These are phyloP conservation scores for Albophoma yamanashiensis DNA, from an alignment of 2,329 filamentous ascomycete genomes.

Conservation along the genomic window DNA sequence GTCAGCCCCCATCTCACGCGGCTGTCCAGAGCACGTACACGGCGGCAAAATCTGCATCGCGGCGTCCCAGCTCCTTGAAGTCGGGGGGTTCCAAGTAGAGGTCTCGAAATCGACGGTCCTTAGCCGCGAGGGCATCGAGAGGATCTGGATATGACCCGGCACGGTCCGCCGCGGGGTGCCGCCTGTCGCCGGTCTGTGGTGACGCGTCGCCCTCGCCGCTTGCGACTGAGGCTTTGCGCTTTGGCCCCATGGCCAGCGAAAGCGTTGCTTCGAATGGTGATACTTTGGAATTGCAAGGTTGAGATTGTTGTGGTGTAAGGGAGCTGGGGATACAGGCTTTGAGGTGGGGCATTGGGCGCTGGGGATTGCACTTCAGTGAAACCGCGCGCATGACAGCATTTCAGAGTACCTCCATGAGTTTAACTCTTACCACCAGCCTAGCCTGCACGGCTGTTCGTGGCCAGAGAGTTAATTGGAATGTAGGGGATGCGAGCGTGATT, in stretches of 20 bases:
- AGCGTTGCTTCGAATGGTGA: neutral
- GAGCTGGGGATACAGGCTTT: neutral
- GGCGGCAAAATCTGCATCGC: constrained; percentile 30
- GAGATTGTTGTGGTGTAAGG: neutral
- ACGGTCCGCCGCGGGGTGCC: neutral
- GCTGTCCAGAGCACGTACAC: constrained; percentile 19
- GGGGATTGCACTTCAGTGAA: too few relatives aligned
- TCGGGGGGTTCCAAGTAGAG: constrained; percentile 30
- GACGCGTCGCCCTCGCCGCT: neutral
- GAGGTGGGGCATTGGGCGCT: neutral
- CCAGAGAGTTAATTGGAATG: neutral
- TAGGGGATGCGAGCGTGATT: neutral
- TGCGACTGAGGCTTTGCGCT: neutral
- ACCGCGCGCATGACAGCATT: neutral
- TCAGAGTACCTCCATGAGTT: neutral
- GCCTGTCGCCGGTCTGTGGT: neutral
- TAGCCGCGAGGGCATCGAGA: neutral
- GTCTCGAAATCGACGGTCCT: constrained; percentile 21
- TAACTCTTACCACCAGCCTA: neutral
- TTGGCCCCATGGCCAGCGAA: neutral
- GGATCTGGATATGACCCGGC: neutral
- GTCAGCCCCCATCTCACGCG: neutral
- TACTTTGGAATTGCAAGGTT: neutral
- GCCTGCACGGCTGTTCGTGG: neutral
- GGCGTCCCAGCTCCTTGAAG: constrained; percentile 29